A percentile compares a stretch with the other conserved stretches of the same genome.
These are phyloP conservation scores for Kodamaea alishanica DNA, from an alignment of 1,139 yeast species.

Conservation along the genomic window DNA sequence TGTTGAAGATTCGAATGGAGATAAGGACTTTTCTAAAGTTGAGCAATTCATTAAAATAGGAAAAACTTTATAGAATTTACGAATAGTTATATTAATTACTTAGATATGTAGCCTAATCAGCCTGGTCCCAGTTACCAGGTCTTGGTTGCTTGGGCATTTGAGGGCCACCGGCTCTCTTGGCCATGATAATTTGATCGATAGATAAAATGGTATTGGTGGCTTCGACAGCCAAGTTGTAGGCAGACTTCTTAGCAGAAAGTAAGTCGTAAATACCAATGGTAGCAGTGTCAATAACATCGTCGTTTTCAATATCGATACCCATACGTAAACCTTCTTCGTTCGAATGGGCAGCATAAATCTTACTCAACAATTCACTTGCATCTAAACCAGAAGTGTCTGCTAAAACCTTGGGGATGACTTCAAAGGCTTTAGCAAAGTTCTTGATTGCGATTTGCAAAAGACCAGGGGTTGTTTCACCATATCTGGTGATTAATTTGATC, in stretches of 20 bases:
- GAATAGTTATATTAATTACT: background rate
- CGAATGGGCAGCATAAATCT: constrained; percentile 82
- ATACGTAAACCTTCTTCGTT: constrained; percentile 51
- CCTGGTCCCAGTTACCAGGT: constrained; percentile 98
- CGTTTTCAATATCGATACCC: constrained; percentile 26
- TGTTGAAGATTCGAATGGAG: constrained; percentile 65
- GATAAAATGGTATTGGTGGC: constrained; percentile 90
- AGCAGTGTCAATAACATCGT: constrained; percentile 53
- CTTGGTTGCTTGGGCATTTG: constrained; percentile 82
- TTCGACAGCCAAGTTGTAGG: constrained; percentile 90
- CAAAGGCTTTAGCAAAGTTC: constrained; percentile 91
- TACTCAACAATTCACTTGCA: constrained; percentile 80
- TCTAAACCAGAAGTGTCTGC: constrained; percentile 96
- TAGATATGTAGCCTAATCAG: constrained; percentile 45
- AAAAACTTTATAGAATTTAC: constrained; percentile 10
- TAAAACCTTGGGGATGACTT: constrained; percentile 85
- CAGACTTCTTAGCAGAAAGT: constrained; percentile 75
- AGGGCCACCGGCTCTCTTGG: constrained; percentile 97
- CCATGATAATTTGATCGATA: constrained; percentile 90
- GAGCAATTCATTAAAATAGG: constrained; percentile 52
- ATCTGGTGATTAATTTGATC: constrained; percentile 70
- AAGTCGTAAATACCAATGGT: constrained; percentile 74
- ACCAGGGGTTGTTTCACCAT: constrained; percentile 94
- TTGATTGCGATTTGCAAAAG: constrained; percentile 89
- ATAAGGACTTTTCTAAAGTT: constrained; percentile 65